Evolutionary conservation across 768 basidiomycete genomes (phyloP).

Genomic region (Dendrothele bispora): DNA sequence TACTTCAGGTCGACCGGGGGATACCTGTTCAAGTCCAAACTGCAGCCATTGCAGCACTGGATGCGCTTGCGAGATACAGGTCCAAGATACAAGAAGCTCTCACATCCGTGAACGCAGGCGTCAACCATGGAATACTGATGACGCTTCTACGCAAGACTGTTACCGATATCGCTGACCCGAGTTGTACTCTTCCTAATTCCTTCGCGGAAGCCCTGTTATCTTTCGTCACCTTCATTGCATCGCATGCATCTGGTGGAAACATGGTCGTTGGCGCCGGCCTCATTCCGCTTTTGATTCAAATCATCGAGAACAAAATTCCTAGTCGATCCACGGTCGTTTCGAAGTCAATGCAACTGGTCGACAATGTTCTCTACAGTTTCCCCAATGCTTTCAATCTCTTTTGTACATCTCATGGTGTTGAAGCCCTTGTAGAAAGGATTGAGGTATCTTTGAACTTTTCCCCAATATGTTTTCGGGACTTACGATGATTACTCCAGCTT

Average conservation of each 20-base stretch:
- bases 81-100: slow-evolving; percentile 83
- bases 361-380: slow-evolving; percentile 89
- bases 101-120: slow-evolving; percentile 89
- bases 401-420: slow-evolving; percentile 80
- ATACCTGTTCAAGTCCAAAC: slow-evolving; percentile 76
- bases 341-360: slow-evolving; percentile 89
- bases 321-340: slow-evolving; percentile 75
- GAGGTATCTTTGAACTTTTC: slow-evolving; percentile 54
- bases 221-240: slow-evolving; percentile 85
- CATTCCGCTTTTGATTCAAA: slow-evolving; percentile 84
- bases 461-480: background rate
- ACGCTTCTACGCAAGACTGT: slow-evolving; percentile 83
- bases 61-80: slow-evolving; percentile 86
- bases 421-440: slow-evolving; percentile 82
- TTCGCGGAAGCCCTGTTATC: slow-evolving; percentile 84
- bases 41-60: slow-evolving; percentile 85
- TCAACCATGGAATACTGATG: slow-evolving; percentile 95
- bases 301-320: slow-evolving; percentile 76
- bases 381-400: slow-evolving; percentile 87
- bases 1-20: slow-evolving; percentile 77
- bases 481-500: slow-evolving; percentile 38
- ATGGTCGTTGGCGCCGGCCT: slow-evolving; percentile 96
- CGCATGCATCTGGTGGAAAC: slow-evolving; percentile 81
- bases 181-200: slow-evolving; percentile 66
- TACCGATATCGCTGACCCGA: slow-evolving; percentile 63